Evolutionary conservation across 2,329 filamentous ascomycete species (phyloP), one percentile per base, ranked within the genome.

Genomic region (Pseudopyrenochaeta lycopersici): DNA sequence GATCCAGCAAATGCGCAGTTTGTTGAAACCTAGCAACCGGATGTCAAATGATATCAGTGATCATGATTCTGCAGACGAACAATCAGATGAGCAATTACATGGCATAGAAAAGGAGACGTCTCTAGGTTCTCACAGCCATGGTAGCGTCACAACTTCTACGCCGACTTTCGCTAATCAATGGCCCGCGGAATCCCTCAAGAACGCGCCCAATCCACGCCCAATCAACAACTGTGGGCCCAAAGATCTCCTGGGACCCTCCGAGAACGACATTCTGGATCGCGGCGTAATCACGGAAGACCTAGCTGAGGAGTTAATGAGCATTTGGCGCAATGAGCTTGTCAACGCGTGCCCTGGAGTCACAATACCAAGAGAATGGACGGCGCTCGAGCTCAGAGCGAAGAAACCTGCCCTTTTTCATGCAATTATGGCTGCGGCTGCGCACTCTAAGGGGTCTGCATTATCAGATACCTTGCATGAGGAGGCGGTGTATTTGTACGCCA

Each of bases 371-470:
- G 60, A 73, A 15, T 74, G 71, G 66, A 70, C 69, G n/a, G 67
- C 65, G 2, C 46, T 63, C 14, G 58, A 73, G 10, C 54, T 75
- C 4, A 58, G 73, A 40, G 42, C 49, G 17, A 65, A 66, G 27
- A 75, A 74, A 35, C 71, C 72, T 12, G 69, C 68, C 9, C 53
- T 75, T 9, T 75, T 75, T 44, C 68, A 73, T 48, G 70, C 73
- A 6, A 64, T 75, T 7, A 74, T 75, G 72, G 71, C 72, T 3
- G 73, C 73, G 15, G 66, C 73, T 15, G 64, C 71, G n/a, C 71
- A 72, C 23, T 66, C 60, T 3, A 70, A 71, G 48, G 73, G 72
- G 1, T 62, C 63, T 3, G 59, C 55, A 3, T 54, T 75, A 20
- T 74, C 73, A 0, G 71, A 72, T 27, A 62, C 60, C 31, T 51